Evolutionary conservation across 176 grass and related monocot genomes (phyloP).

Genomic region (Rhipidocladum racemiflorum): DNA sequence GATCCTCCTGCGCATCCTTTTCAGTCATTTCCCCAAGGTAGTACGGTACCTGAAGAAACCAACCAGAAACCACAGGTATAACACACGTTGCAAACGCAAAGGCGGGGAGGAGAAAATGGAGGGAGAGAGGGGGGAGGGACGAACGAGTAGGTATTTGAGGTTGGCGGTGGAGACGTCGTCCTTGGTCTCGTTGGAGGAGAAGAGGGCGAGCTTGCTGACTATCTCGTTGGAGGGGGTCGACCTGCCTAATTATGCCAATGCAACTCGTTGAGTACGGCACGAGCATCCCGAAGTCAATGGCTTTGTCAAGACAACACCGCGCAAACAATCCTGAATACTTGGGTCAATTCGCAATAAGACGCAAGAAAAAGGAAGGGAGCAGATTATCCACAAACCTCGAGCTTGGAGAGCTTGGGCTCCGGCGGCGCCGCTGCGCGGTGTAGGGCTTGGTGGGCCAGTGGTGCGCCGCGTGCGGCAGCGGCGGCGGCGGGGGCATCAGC

Average conservation of each 20-base stretch:
- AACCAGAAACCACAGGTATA: too few species aligned
- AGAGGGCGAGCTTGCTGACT: too few species aligned
- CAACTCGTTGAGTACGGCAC: neutral
- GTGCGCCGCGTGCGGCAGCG: neutral
- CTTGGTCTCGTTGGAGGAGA: too few species aligned
- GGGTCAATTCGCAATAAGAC: neutral
- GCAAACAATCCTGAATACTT: neutral
- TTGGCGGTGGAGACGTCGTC: too few species aligned
- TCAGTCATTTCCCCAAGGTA: conserved; percentile 82
- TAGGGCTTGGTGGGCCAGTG: conserved; percentile 31
- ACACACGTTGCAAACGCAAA: too few species aligned
- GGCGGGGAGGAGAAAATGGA: too few species aligned
- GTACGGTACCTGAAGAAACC: conserved; percentile 54
- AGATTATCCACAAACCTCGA: conserved; percentile 23
- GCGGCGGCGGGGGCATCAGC: conserved; percentile 16
- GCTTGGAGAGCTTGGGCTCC: neutral
- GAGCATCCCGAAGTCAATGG: conserved; percentile 24
- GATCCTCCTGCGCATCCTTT: conserved; percentile 56
- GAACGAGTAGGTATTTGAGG: too few species aligned
- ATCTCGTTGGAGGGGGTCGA: too few species aligned
- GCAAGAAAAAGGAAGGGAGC: neutral
- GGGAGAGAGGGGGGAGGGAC: too few species aligned
- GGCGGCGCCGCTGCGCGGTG: neutral
- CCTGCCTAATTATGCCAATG: neutral
- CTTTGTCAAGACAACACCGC: neutral